phyloP scores from a whole-genome alignment of 345 rosid genomes.

The Hypericum androsaemum region DNA sequence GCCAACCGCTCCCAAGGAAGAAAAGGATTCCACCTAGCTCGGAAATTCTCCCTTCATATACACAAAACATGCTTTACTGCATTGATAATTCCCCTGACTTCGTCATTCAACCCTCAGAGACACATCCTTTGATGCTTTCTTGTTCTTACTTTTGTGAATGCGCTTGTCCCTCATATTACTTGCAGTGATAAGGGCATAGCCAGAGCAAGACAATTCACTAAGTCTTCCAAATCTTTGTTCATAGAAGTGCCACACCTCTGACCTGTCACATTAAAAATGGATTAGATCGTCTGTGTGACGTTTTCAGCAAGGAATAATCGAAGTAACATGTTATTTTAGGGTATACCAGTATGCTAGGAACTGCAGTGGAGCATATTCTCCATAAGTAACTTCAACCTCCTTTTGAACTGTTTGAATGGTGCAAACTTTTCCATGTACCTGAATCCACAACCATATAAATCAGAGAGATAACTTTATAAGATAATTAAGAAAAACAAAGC shows the following conservation, averaged over 20 bases:
- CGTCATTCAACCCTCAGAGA: not conserved
- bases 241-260: conserved; percentile 40
- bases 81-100: not conserved
- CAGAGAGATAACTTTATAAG: not conserved
- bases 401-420: conserved; percentile 18
- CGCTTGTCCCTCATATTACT: conserved; percentile 29
- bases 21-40: too few relatives aligned
- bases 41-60: too few relatives aligned
- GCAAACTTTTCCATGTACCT: conserved; percentile 33
- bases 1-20: too few relatives aligned
- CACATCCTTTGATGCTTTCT: conserved; percentile 3
- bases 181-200: conserved; percentile 36
- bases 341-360: conserved; percentile 41
- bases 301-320: not conserved
- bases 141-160: conserved; percentile 12
- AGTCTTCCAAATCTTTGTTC: conserved; percentile 37
- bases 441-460: conserved; percentile 4
- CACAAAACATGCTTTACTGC: too few relatives aligned
- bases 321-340: not conserved
- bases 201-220: conserved; percentile 27
- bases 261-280: conserved; percentile 22
- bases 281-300: not conserved
- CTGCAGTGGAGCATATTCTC: conserved; percentile 33
- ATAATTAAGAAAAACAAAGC: not conserved
- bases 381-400: conserved; percentile 27